Base-by-base conservation (phyloP, 176 grass and related monocot genomes). In the Triticum monococcum region DNA sequence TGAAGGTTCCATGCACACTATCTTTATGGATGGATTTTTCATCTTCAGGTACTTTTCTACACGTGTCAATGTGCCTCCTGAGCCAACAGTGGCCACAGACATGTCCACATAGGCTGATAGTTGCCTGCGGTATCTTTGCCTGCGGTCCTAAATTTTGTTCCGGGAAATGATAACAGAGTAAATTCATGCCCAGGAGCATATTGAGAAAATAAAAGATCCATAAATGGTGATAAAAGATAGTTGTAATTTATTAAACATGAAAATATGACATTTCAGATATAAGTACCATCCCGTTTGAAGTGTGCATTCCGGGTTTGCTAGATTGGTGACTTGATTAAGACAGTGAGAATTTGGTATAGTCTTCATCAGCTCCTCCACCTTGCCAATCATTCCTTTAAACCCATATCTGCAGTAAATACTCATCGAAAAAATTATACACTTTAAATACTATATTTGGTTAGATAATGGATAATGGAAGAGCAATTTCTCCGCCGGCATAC, bases 81-180 rank as follows among this genome's bases (percentile, higher is more conserved):
- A 28, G 28, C 28, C 28, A 28, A 28, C 28, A 28, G 28, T 28
- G 28, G 28, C 28, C 28, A 28, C 28, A 28, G 2, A 28, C 75
- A 92, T 84, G 26, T 94, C 92, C 5, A 94, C 87, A 28, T 28
- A 28, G 28, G 28, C 28, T 28, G 28, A 28, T 28, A 28, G 89
- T 94, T 97, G 32, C 95, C 90, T 16, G 81, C 81, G 38, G 95
- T 91, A 68, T 92, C 92, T 92, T 94, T 79, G 92, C 92, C 69
- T 94, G 92, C 23, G 88, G 90, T n/a, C 95, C 92, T 97, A 43
- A 23, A 4, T 4, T 67, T 85, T 46, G n/a, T 74, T 89, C 41
- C 2, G 64, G 20, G n/a, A 89, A 63, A 84, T 80, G 45, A 13
- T 22, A 20, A 25, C 66, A 5, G 36, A 75, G 26, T 28, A 28